Evolutionary conservation across 306 rosid genomes (phyloP).

Genomic region (Abrus pulchellus): DNA sequence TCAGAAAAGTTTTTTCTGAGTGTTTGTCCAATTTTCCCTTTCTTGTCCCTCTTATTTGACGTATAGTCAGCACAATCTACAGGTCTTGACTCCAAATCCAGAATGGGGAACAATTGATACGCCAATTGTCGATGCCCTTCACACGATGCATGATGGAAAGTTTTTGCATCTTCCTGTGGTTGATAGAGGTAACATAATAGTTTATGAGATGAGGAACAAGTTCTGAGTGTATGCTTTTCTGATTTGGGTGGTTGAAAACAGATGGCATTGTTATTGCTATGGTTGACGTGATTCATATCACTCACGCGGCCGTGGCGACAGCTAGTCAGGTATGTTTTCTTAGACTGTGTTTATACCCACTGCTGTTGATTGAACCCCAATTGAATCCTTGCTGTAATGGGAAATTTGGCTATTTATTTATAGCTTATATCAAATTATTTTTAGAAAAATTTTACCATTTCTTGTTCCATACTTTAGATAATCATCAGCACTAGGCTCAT

Average conservation of each 20-base stretch:
- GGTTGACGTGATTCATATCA: constrained; percentile 84
- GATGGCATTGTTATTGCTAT: constrained; percentile 83
- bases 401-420: constrained; percentile 31
- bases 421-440: constrained; percentile 9
- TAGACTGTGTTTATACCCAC: constrained; percentile 26
- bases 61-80: constrained; percentile 43
- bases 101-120: constrained; percentile 86
- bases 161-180: constrained; percentile 92
- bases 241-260: constrained; percentile 55
- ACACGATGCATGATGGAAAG: constrained; percentile 91
- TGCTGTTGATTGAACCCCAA: not conserved
- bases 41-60: constrained; percentile 12
- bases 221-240: constrained; percentile 43
- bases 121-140: constrained; percentile 95
- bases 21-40: constrained; percentile 15
- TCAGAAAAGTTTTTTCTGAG: not conserved
- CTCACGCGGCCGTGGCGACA: constrained; percentile 95
- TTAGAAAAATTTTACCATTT: constrained; percentile 12
- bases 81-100: constrained; percentile 98
- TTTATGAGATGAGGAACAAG: not conserved
- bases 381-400: constrained; percentile 30
- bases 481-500: not conserved
- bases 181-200: constrained; percentile 69
- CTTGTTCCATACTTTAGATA: not conserved
- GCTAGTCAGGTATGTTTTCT: constrained; percentile 66